Base-by-base conservation (phyloP, 805 yeast species). In the Wickerhamiella parazyma region DNA sequence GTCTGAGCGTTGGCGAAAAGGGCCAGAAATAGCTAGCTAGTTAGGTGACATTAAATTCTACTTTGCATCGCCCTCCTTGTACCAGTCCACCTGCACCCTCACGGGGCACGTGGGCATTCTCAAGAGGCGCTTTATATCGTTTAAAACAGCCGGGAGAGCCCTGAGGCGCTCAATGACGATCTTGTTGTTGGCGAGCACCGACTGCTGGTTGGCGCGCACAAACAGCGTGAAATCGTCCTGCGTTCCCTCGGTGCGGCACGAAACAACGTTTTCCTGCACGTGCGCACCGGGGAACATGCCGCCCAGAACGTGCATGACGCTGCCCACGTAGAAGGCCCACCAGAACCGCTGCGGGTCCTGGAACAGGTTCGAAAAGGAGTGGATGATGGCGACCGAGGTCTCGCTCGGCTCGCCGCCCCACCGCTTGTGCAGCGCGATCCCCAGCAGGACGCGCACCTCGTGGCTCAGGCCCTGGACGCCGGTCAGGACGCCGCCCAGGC, bases 231-330 rank as follows among this genome's bases (percentile, higher is more conserved):
- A 55, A 9, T 49, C 49, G 10, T 47, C 47, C 9, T 45, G 38
- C 2, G 48, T 33, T 2, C 43, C 52, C 16, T 49, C 50, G 5
- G 50, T 52, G 11, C 18, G 14, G 11, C 60, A 42, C 16, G 45
- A 47, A 11, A 62, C 36, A 8, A 49, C 49, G 20, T 48, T 41
- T n/a, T 75, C 80, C 51, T 81, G 68, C 22, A 80, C 77, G 54
- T 76, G 76, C 17, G 87, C 89, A 46, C 86, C 86, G 5, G 89
- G 89, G 57, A 77, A 81, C 43, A 80, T 79, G 57, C 85, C 85
- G 58, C 87, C 80, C 36, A 80, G 73, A 37, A 80, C 80, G 57
- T 75, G 78, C 83, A 80, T 78, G 50, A 80, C 69, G 42, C 77
- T 72, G 21, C 89, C 89, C 49, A 76, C 66, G 53, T 75, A 78